phyloP scores from a whole-genome alignment of 768 basidiomycete genomes.

The Gautieria morchelliformis region DNA sequence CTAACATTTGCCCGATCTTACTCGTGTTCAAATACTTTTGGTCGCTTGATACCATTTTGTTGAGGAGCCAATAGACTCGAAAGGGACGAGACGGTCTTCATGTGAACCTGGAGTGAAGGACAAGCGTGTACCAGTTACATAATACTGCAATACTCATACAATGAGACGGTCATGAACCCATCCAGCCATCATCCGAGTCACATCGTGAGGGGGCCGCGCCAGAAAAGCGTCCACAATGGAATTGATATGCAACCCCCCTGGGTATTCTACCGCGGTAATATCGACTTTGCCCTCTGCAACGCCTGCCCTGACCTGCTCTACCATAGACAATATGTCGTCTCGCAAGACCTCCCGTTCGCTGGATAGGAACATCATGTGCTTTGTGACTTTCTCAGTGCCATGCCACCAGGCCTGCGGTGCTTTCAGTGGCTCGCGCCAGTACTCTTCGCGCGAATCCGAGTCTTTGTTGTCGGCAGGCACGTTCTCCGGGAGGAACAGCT shows the following conservation, averaged over 20 bases:
- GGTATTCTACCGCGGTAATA: not conserved
- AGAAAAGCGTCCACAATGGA: not conserved
- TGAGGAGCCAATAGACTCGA: too few relatives aligned
- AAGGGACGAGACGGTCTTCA: too few relatives aligned
- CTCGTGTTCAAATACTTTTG: too few relatives aligned
- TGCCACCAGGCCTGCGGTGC: slow-evolving; percentile 5
- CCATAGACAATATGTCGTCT: not conserved
- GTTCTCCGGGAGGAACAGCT: not conserved
- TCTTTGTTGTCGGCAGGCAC: not conserved
- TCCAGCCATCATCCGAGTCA: not conserved
- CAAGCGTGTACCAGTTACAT: too few relatives aligned
- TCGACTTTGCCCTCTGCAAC: not conserved
- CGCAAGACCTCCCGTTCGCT: not conserved
- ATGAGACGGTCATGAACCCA: not conserved
- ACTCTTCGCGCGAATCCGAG: not conserved
- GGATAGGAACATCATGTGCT: not conserved
- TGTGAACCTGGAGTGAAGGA: too few relatives aligned
- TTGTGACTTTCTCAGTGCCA: not conserved
- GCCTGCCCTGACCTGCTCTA: not conserved
- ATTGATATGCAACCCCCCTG: not conserved
- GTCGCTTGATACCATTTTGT: too few relatives aligned
- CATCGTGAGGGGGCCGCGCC: not conserved
- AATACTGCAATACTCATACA: too few relatives aligned
- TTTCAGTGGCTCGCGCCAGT: slow-evolving; percentile 3
- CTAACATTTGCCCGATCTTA: too few relatives aligned